Conservation (phyloP, 768 basidiomycete species). For the Lactarius hengduanensis region DNA sequence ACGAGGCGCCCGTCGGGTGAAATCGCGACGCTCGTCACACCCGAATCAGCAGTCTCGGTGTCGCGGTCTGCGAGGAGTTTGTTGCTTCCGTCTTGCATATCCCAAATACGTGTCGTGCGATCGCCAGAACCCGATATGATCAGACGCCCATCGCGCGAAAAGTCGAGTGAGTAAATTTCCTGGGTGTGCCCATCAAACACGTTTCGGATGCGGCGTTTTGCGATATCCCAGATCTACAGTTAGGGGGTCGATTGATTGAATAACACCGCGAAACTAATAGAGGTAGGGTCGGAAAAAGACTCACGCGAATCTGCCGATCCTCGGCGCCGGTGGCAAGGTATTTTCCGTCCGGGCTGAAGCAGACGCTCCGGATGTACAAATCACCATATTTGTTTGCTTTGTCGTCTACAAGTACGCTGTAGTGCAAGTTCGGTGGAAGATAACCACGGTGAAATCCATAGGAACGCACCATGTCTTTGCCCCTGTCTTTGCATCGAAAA, state of each 20-base stretch:
- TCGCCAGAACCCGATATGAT: constrained; percentile 91
- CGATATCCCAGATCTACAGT: constrained; percentile 87
- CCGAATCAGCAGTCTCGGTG: constrained; percentile 53
- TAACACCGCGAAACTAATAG: background rate
- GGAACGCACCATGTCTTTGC: constrained; percentile 70
- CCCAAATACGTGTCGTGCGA: constrained; percentile 61
- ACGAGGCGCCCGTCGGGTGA: constrained; percentile 59
- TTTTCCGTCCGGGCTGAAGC: constrained; percentile 73
- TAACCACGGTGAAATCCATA: background rate
- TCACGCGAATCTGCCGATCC: constrained; percentile 86
- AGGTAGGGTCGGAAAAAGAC: constrained; percentile 34
- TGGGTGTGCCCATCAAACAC: constrained; percentile 88
- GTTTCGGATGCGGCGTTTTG: constrained; percentile 71
- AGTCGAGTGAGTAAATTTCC: constrained; percentile 93
- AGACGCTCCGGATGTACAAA: constrained; percentile 86
- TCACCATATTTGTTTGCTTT: constrained; percentile 71
- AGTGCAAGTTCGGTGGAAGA: constrained; percentile 7
- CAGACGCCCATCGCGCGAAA: constrained; percentile 79
- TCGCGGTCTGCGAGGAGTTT: constrained; percentile 49
- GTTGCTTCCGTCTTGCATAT: constrained; percentile 48
- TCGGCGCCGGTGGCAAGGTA: constrained; percentile 81
- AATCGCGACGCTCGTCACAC: constrained; percentile 59
- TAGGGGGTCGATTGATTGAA: background rate
- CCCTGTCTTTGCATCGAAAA: constrained; percentile 90
- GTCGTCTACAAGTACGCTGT: constrained; percentile 77